Percentiles rank a stretch among this genome's conserved stretches.
These are phyloP conservation scores for Aspergillus panamensis DNA, from an alignment of 495 filamentous ascomycete species.

Conservation along the genomic window DNA sequence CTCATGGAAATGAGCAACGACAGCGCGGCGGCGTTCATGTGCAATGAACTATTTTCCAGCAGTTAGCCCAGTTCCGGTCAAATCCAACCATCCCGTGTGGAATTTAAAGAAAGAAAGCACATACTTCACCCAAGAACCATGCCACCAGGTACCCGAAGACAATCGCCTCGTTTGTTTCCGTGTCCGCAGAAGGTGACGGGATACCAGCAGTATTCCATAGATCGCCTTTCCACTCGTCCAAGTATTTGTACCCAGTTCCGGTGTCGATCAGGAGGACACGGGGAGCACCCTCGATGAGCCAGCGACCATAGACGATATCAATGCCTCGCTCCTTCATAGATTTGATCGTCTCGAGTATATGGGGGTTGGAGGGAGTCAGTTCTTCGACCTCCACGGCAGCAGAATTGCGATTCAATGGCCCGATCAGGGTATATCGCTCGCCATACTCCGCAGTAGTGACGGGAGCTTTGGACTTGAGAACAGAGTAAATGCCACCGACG, in stretches of 20 bases:
- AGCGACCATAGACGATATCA: slow-evolving; percentile 86
- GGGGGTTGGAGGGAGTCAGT: slow-evolving; percentile 75
- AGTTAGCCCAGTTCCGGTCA: slow-evolving; percentile 4
- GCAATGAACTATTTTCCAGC: slow-evolving; percentile 67
- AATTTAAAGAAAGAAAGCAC: slow-evolving; percentile 14
- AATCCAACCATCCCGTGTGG: not conserved
- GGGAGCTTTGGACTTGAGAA: slow-evolving; percentile 97
- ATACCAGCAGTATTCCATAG: slow-evolving; percentile 92
- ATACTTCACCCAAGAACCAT: slow-evolving; percentile 96
- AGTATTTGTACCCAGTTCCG: slow-evolving; percentile 80
- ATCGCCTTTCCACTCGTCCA: slow-evolving; percentile 97
- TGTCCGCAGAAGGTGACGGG: slow-evolving; percentile 83
- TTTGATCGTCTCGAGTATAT: slow-evolving; percentile 74
- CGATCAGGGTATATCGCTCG: slow-evolving; percentile 91
- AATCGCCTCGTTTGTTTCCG: slow-evolving; percentile 95
- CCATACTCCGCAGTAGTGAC: slow-evolving; percentile 99
- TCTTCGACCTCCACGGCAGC: slow-evolving; percentile 96
- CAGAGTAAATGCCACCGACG: slow-evolving; percentile 98
- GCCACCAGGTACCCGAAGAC: slow-evolving; percentile 97
- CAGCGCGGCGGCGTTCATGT: slow-evolving; percentile 83
- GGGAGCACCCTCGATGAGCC: slow-evolving; percentile 96
- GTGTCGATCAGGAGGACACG: slow-evolving; percentile 93
- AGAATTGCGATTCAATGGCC: slow-evolving; percentile 85
- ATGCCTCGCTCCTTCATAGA: slow-evolving; percentile 91
- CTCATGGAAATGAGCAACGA: slow-evolving; percentile 98